phyloP scores from a whole-genome alignment of 1,284 basidiomycete genomes.

The Trichosporon faecale region DNA sequence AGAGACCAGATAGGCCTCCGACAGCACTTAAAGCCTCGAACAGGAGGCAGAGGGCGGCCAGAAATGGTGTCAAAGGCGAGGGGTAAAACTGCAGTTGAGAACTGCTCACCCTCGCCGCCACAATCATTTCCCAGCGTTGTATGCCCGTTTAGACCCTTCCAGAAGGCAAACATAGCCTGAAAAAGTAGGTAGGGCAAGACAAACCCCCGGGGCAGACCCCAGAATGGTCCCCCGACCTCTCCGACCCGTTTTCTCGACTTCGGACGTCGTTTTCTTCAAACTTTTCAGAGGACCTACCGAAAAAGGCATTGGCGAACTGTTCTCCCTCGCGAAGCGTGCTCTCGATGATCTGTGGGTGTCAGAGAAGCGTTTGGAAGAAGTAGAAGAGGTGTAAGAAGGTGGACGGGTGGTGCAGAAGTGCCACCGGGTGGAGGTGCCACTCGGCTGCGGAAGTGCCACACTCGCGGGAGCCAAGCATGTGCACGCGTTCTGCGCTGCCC shows the following conservation, averaged over 20 bases:
- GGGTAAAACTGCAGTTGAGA: neutral
- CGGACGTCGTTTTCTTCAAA: neutral
- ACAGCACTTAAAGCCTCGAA: too few species aligned
- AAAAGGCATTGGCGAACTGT: conserved; percentile 94
- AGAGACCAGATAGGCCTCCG: too few species aligned
- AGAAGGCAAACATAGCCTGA: neutral
- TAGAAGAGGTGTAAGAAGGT: neutral
- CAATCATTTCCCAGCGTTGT: neutral
- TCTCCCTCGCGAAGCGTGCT: conserved; percentile 96
- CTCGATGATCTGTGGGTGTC: conserved; percentile 72
- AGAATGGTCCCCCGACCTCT: neutral
- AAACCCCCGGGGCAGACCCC: neutral
- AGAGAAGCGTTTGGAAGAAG: neutral
- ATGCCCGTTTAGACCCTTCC: neutral
- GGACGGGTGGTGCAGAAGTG: conserved; percentile 2
- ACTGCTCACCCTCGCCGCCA: neutral
- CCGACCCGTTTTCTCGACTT: neutral
- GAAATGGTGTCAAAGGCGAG: neutral
- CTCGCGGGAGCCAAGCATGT: neutral
- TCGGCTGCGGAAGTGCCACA: neutral
- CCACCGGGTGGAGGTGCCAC: conserved; percentile 3
- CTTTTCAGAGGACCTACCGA: conserved; percentile 58
- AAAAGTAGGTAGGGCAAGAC: neutral
- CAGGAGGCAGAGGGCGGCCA: neutral
- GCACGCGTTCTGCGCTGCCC: neutral